These are phyloP conservation scores for Paecilomyces formosus DNA, from an alignment of 2,329 filamentous ascomycete species.

Conservation along the genomic window DNA sequence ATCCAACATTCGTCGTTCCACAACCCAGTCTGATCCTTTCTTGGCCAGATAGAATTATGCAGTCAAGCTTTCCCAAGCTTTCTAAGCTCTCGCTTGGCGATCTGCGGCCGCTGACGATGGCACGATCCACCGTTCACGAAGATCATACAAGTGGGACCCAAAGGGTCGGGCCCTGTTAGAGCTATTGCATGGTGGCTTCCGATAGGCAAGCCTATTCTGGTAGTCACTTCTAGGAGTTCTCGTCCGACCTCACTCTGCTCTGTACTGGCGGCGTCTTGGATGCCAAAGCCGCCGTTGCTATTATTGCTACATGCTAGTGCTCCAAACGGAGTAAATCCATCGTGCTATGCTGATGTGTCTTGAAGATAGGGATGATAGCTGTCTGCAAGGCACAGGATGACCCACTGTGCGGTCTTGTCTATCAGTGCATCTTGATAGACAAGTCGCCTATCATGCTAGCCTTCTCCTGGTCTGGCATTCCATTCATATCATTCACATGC, in stretches of 20 bases:
- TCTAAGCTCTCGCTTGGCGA: slow-evolving; percentile 4
- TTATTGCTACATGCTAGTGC: neutral
- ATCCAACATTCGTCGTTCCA: neutral
- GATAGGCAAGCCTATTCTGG: neutral
- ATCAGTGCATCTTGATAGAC: neutral
- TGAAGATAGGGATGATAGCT: neutral
- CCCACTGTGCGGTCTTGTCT: neutral
- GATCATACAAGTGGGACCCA: slow-evolving; percentile 1
- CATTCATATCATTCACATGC: slow-evolving; percentile 5
- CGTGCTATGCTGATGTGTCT: neutral
- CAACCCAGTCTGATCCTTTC: neutral
- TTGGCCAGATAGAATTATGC: neutral
- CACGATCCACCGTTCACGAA: neutral
- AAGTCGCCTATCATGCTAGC: neutral
- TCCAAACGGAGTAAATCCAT: neutral
- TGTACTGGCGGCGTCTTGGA: neutral
- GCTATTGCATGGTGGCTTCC: neutral
- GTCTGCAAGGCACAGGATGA: neutral
- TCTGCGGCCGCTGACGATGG: neutral
- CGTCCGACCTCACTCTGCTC: neutral
- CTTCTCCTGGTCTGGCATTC: slow-evolving; percentile 8
- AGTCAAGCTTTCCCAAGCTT: slow-evolving; percentile 3
- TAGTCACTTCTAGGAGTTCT: neutral
- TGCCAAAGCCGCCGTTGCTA: neutral
- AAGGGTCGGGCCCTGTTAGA: slow-evolving; percentile 1